Evolutionary conservation across 768 basidiomycete genomes (phyloP).

Genomic region (Daedalea quercina): DNA sequence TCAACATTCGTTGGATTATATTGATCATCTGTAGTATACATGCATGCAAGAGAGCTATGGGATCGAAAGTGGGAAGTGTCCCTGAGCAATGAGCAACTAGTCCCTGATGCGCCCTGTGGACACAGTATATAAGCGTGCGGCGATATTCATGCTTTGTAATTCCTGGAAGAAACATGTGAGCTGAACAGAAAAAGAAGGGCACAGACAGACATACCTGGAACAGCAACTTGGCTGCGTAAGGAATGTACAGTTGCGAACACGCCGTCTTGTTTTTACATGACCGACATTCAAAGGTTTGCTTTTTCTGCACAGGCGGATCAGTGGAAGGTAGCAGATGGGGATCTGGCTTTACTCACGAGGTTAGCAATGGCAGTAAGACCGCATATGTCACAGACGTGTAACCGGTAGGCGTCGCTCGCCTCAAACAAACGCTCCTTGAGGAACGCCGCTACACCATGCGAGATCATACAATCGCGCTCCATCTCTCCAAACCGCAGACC

Average conservation of each 20-base stretch:
- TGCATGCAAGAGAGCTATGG: slow-evolving; percentile 15
- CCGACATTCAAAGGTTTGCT: slow-evolving; percentile 97
- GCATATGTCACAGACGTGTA: slow-evolving; percentile 97
- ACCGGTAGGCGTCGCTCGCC: slow-evolving; percentile 85
- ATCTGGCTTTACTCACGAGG: slow-evolving; percentile 45
- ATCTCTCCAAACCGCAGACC: slow-evolving; percentile 99
- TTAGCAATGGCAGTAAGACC: slow-evolving; percentile 97
- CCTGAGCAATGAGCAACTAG: slow-evolving; percentile 9
- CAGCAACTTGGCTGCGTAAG: slow-evolving; percentile 93
- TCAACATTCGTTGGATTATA: slow-evolving; percentile 17
- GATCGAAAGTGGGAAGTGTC: slow-evolving; percentile 4
- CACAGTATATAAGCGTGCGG: slow-evolving; percentile 79
- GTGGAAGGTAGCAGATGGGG: slow-evolving; percentile 4
- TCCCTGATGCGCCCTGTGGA: slow-evolving; percentile 85
- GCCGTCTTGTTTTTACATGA: slow-evolving; percentile 97
- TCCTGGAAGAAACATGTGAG: slow-evolving; percentile 42
- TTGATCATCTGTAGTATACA: slow-evolving; percentile 30
- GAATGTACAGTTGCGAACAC: slow-evolving; percentile 85
- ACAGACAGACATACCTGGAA: slow-evolving; percentile 65
- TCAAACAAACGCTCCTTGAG: slow-evolving; percentile 95
- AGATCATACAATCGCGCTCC: slow-evolving; percentile 99
- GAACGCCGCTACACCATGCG: slow-evolving; percentile 97
- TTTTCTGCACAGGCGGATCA: slow-evolving; percentile 54
- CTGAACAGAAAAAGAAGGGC: not conserved
- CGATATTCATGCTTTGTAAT: slow-evolving; percentile 94